phyloP scores from a whole-genome alignment of 768 basidiomycete genomes.

The Xerocomellus chrysenteron region DNA sequence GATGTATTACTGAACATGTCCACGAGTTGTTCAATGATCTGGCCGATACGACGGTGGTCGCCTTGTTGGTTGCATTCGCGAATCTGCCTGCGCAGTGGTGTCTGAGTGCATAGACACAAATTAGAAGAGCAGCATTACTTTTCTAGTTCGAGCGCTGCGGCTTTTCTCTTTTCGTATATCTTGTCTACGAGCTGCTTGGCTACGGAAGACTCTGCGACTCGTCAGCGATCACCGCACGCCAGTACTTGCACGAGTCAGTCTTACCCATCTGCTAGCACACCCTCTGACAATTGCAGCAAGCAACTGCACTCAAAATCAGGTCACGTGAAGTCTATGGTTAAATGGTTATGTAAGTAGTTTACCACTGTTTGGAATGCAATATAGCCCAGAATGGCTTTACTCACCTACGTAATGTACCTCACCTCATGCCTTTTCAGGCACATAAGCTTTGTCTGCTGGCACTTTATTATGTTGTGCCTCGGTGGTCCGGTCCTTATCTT shows the following conservation, averaged over 20 bases:
- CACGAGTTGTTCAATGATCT: constrained; percentile 92
- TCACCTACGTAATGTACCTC: too few relatives aligned
- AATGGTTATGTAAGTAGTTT: neutral
- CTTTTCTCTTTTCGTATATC: constrained; percentile 95
- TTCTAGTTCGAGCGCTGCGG: constrained; percentile 93
- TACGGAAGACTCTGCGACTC: constrained; percentile 60
- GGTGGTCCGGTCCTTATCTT: too few relatives aligned
- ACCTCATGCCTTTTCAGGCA: too few relatives aligned
- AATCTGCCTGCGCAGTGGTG: constrained; percentile 58
- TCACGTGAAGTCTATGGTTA: constrained; percentile 1
- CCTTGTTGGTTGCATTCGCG: constrained; percentile 82
- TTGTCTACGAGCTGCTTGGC: constrained; percentile 85
- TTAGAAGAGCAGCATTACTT: constrained; percentile 51
- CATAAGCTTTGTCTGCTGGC: too few relatives aligned
- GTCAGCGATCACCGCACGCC: neutral
- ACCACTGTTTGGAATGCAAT: neutral
- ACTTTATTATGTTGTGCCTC: neutral
- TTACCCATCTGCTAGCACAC: constrained; percentile 18
- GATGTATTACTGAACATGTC: constrained; percentile 86
- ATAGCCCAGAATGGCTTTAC: too few relatives aligned
- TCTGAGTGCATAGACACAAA: constrained; percentile 10
- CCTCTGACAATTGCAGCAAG: neutral
- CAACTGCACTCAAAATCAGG: neutral
- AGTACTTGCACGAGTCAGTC: neutral
- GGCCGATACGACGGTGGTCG: constrained; percentile 75